phyloP scores from a whole-genome alignment of 306 rosid genomes.

The Adenanthera pavonina region DNA sequence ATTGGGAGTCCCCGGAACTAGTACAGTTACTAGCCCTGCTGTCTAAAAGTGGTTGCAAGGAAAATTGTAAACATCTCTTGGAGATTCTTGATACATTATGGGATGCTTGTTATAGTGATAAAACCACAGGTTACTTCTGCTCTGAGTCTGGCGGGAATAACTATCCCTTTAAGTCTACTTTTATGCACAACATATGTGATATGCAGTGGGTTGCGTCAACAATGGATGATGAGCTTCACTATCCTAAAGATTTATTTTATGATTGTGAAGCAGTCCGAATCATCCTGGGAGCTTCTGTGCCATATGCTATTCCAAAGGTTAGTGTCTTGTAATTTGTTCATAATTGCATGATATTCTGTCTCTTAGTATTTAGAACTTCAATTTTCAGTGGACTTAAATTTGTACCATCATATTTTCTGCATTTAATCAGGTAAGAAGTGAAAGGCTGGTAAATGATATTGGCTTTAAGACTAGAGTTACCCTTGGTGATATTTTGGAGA shows the following conservation, averaged over 20 bases:
- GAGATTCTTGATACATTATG: constrained; percentile 81
- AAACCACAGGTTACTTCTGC: constrained; percentile 57
- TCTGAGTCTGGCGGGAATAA: constrained; percentile 54
- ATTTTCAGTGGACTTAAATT: neutral
- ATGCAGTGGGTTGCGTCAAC: constrained; percentile 72
- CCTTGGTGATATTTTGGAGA: constrained; percentile 66
- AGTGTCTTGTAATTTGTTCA: constrained; percentile 38
- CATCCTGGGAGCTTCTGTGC: constrained; percentile 75
- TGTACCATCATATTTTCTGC: constrained; percentile 14
- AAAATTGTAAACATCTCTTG: constrained; percentile 70
- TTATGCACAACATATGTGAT: constrained; percentile 71
- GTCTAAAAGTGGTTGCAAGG: constrained; percentile 59
- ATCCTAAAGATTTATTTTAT: constrained; percentile 74
- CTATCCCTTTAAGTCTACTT: constrained; percentile 69
- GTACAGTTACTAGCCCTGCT: constrained; percentile 61
- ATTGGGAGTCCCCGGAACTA: constrained; percentile 89
- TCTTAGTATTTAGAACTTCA: neutral
- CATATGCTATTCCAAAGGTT: constrained; percentile 94
- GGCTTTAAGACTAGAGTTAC: constrained; percentile 86
- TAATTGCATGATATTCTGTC: neutral
- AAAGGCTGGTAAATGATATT: constrained; percentile 61
- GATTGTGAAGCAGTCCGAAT: constrained; percentile 80
- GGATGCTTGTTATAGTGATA: constrained; percentile 80
- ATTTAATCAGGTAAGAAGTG: constrained; percentile 71
- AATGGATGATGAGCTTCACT: constrained; percentile 71